phyloP scores from a whole-genome alignment of 306 rosid species.

The Vicia faba region DNA sequence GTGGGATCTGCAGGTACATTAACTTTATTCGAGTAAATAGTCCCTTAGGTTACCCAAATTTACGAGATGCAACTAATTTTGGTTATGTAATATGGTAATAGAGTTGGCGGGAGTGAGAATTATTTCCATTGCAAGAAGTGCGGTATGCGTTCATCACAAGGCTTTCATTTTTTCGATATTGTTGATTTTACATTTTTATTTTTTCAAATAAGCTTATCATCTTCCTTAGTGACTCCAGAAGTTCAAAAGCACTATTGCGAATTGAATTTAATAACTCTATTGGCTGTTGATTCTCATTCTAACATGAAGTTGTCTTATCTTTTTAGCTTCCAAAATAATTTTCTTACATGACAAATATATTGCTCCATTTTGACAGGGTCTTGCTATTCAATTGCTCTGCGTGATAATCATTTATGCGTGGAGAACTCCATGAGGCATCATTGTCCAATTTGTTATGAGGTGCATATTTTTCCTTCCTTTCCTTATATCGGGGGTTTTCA shows the following conservation, averaged over 20 bases:
- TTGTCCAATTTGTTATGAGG: constrained; percentile 98
- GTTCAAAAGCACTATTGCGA: background rate
- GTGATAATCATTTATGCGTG: constrained; percentile 81
- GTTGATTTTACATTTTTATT: background rate
- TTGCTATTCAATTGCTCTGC: constrained; percentile 74
- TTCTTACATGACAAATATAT: background rate
- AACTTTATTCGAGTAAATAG: constrained; percentile 23
- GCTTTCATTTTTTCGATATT: background rate
- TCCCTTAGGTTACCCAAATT: constrained; percentile 23
- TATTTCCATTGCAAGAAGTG: constrained; percentile 92
- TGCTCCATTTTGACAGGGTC: constrained; percentile 56
- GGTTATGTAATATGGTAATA: constrained; percentile 48
- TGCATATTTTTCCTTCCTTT: constrained; percentile 36
- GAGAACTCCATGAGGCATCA: constrained; percentile 98
- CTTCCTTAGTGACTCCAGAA: background rate
- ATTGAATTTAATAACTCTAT: background rate
- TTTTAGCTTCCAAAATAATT: background rate
- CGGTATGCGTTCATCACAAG: constrained; percentile 57
- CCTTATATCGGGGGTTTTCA: constrained; percentile 14
- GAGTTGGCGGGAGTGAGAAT: constrained; percentile 85
- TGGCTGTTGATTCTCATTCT: background rate
- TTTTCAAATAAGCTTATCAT: background rate
- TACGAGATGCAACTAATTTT: constrained; percentile 33
- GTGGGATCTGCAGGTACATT: constrained; percentile 95
- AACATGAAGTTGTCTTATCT: background rate